Evolutionary conservation across 1,284 basidiomycete genomes (phyloP).

Genomic region (Lignosus rhinocerotis): DNA sequence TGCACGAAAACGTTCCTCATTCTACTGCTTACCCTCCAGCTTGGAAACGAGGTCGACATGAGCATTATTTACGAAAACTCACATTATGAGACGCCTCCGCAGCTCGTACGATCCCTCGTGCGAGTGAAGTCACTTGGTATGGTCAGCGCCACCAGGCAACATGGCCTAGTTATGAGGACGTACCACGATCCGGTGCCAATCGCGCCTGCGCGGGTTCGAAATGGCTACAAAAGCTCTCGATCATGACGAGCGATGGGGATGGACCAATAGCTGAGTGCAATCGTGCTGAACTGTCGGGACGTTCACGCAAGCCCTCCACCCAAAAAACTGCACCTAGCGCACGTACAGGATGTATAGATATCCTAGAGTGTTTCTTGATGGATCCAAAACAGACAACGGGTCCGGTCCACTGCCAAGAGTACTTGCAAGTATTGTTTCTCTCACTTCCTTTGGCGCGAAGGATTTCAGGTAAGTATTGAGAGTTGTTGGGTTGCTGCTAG

Average conservation of each 20-base stretch:
- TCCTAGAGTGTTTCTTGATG: slow-evolving; percentile 58
- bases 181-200: slow-evolving; percentile 66
- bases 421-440: slow-evolving; percentile 35
- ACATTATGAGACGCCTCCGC: slow-evolving; percentile 29
- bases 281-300: slow-evolving; percentile 50
- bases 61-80: slow-evolving; percentile 1
- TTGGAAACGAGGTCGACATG: too few species aligned
- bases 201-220: slow-evolving; percentile 65
- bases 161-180: slow-evolving; percentile 6
- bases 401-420: slow-evolving; percentile 55
- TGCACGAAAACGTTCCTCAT: too few species aligned
- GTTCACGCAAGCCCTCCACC: not conserved
- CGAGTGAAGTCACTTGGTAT: slow-evolving; percentile 34
- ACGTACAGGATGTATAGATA: slow-evolving; percentile 72
- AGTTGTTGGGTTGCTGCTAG: slow-evolving; percentile 1
- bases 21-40: too few species aligned
- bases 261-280: slow-evolving; percentile 34
- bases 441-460: slow-evolving; percentile 25
- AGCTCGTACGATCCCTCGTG: slow-evolving; percentile 35
- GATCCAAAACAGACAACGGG: slow-evolving; percentile 57
- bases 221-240: slow-evolving; percentile 55
- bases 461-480: slow-evolving; percentile 17
- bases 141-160: slow-evolving; percentile 4
- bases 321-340: not conserved
- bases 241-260: slow-evolving; percentile 40